phyloP scores from a whole-genome alignment of 805 yeast genomes.

The Wickerhamomyces chaumierensis region DNA sequence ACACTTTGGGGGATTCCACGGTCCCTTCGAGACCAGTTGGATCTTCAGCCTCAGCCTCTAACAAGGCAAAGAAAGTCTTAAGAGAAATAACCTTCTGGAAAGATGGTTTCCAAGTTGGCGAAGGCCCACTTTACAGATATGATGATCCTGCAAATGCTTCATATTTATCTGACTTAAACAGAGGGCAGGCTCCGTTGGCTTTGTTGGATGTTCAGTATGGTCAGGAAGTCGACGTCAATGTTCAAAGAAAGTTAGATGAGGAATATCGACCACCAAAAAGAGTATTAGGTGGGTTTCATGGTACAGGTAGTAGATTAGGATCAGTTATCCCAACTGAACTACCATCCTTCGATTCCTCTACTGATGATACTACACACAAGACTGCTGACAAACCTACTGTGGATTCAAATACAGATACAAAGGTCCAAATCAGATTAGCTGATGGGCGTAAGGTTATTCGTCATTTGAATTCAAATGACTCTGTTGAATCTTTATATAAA shows the following conservation, averaged over 20 bases:
- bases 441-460: slow-evolving; percentile 63
- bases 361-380: background rate
- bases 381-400: background rate
- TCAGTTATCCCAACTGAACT: slow-evolving; percentile 77
- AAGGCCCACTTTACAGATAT: slow-evolving; percentile 74
- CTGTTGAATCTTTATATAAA: slow-evolving; percentile 56
- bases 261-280: slow-evolving; percentile 63
- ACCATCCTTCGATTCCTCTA: slow-evolving; percentile 8
- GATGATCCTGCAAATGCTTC: slow-evolving; percentile 86
- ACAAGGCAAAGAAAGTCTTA: slow-evolving; percentile 38
- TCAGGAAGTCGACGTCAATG: slow-evolving; percentile 87
- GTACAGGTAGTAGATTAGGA: slow-evolving; percentile 79
- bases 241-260: slow-evolving; percentile 72
- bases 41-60: slow-evolving; percentile 22
- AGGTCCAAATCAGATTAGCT: slow-evolving; percentile 75
- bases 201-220: slow-evolving; percentile 76
- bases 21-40: slow-evolving; percentile 24
- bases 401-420: slow-evolving; percentile 48
- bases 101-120: slow-evolving; percentile 92
- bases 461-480: slow-evolving; percentile 51
- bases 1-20: slow-evolving; percentile 26
- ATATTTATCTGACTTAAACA: slow-evolving; percentile 68
- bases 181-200: slow-evolving; percentile 85
- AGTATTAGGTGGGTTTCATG: slow-evolving; percentile 56
- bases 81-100: slow-evolving; percentile 92